A percentile compares a stretch with the other conserved stretches of the same genome.
These are phyloP conservation scores for Quambalaria eucalypti DNA, from an alignment of 1,284 basidiomycete species.

Conservation along the genomic window DNA sequence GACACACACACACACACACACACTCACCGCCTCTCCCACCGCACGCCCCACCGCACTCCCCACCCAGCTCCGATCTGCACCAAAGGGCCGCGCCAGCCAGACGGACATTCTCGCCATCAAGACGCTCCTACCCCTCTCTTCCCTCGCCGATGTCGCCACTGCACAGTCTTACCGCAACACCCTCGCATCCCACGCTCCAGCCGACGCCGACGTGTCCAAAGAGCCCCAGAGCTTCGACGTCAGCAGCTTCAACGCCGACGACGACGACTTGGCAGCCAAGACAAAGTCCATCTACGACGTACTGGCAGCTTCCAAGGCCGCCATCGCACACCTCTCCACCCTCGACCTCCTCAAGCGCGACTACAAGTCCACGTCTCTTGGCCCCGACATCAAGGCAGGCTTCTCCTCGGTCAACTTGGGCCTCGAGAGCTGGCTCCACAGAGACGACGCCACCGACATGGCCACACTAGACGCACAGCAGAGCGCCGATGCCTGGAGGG, in stretches of 20 bases:
- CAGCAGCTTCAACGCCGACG: too few species aligned
- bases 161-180: too few species aligned
- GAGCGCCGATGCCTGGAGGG: slow-evolving; percentile 21
- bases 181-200: too few species aligned
- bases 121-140: slow-evolving; percentile 21
- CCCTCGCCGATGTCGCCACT: slow-evolving; percentile 9
- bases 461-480: slow-evolving; percentile 8
- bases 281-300: slow-evolving; percentile 33
- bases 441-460: neutral
- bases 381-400: neutral
- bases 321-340: slow-evolving; percentile 61
- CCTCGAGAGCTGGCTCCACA: slow-evolving; percentile 2
- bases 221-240: too few species aligned
- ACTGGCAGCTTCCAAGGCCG: slow-evolving; percentile 59
- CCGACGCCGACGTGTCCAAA: too few species aligned
- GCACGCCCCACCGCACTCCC: too few species aligned
- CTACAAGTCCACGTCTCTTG: slow-evolving; percentile 58
- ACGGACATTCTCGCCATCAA: slow-evolving; percentile 23
- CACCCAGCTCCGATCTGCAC: slow-evolving; percentile 48
- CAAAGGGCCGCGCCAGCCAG: slow-evolving; percentile 25
- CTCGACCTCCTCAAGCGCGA: slow-evolving; percentile 76
- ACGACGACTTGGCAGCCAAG: neutral
- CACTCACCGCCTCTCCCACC: too few species aligned
- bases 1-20: too few species aligned
- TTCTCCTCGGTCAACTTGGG: slow-evolving; percentile 7